Evolutionary conservation across 345 rosid genomes (phyloP).

Genomic region (Syzygium oleosum): DNA sequence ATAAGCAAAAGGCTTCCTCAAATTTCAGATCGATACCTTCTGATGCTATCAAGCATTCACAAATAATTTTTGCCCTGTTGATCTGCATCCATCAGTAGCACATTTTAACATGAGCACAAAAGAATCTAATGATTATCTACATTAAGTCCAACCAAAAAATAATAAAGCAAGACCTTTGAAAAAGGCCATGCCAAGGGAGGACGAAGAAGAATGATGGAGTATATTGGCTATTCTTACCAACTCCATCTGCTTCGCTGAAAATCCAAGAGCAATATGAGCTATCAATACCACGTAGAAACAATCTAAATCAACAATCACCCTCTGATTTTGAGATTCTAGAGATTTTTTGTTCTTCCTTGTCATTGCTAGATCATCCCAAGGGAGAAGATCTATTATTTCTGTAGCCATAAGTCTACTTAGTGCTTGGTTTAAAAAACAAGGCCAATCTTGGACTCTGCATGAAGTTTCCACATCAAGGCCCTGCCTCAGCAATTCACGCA

Average conservation of each 20-base stretch:
- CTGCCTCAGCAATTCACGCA: constrained; percentile 81
- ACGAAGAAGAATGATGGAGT: constrained; percentile 1
- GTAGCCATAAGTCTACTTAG: constrained; percentile 64
- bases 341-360: constrained; percentile 83
- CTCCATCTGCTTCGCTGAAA: constrained; percentile 69
- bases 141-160: not conserved
- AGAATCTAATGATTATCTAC: not conserved
- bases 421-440: constrained; percentile 73
- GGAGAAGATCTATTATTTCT: constrained; percentile 87
- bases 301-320: constrained; percentile 69
- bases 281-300: constrained; percentile 66
- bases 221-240: constrained; percentile 39
- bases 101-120: constrained; percentile 3
- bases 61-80: constrained; percentile 61
- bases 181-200: not conserved
- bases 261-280: constrained; percentile 89
- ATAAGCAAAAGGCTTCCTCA: constrained; percentile 78
- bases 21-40: constrained; percentile 83
- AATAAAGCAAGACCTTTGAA: not conserved
- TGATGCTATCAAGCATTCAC: constrained; percentile 76
- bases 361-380: constrained; percentile 72
- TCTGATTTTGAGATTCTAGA: constrained; percentile 89
- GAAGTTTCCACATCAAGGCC: constrained; percentile 87
- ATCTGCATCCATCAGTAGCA: constrained; percentile 38
- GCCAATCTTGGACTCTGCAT: constrained; percentile 87